A percentile compares a stretch with the other conserved stretches of the same genome.
Evolutionary conservation across 352 stramenopile genomes (phyloP).

Genomic region (Pythium vanterpoolii): DNA sequence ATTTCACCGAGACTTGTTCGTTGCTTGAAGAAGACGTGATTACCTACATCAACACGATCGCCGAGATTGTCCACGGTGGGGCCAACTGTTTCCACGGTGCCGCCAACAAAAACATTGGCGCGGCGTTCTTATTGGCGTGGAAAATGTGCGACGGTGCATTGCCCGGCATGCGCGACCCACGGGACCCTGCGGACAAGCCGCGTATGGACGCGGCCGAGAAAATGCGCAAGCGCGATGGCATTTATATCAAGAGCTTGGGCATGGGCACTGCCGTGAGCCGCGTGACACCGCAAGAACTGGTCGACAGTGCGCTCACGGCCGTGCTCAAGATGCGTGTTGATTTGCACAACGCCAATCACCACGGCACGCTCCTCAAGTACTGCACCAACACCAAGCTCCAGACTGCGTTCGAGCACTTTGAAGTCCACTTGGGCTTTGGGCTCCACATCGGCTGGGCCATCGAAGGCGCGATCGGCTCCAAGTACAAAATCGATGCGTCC

Average conservation of each 20-base stretch:
- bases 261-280: constrained; percentile 36
- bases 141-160: constrained; percentile 92
- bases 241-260: constrained; percentile 62
- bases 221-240: constrained; percentile 50
- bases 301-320: constrained; percentile 94
- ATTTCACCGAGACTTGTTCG: constrained; percentile 93
- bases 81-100: constrained; percentile 92
- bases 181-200: constrained; percentile 69
- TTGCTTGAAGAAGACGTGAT: constrained; percentile 94
- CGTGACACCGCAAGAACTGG: constrained; percentile 74
- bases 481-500: constrained; percentile 98
- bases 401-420: constrained; percentile 87
- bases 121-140: constrained; percentile 94
- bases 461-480: constrained; percentile 96
- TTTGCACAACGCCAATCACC: constrained; percentile 91
- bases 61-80: constrained; percentile 94
- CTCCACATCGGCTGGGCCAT: constrained; percentile 98
- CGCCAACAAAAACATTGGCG: constrained; percentile 97
- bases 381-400: constrained; percentile 80
- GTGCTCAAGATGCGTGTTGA: constrained; percentile 96
- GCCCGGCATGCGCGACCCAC: constrained; percentile 79
- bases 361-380: constrained; percentile 78
- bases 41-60: constrained; percentile 98
- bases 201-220: constrained; percentile 69
- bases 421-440: constrained; percentile 95